Base-by-base conservation (phyloP, 75 land plant genomes). In the Pinus albicaulis region DNA sequence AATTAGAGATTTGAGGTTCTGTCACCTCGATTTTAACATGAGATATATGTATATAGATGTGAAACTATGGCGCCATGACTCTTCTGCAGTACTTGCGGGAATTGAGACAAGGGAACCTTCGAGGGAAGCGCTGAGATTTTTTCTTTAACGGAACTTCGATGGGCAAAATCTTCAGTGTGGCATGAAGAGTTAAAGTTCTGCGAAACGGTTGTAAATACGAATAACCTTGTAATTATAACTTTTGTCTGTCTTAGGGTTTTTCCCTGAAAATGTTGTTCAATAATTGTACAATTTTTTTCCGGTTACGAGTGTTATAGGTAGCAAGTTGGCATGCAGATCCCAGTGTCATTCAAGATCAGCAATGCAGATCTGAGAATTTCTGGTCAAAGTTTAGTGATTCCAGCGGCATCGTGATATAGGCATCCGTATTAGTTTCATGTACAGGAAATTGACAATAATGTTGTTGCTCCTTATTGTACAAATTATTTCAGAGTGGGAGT, bases 61-160 rank as follows among this genome's bases (percentile, higher is more conserved):
- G 34, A 15, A 34, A 17, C n/a, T n/a, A n/a, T n/a, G n/a, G 34
- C 20, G 69, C 69, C 69, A 13, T 16, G 41, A 65, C 69, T 34
- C 69, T 65, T 34, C 69, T 65, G 16, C 69, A 65, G 8, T 65
- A 65, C n/a, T 34, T 65, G 69, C 31, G 69, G 41, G 69, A 65
- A 38, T 41, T n/a, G n/a, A n/a, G n/a, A n/a, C 69, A 17, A 19
- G 69, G 69, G 17, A 65, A 7, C 41, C 44, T 62, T 62, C 34
- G 26, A 26, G 26, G 26, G 64, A 13, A 62, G 64, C 4, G 24
- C 4, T 65, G 0, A 7, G n/a, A 34, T n/a, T 16, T 34, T 16
- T 65, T 65, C 16, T 31, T 16, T 63, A 28, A 28, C 66, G 31
- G 34, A 16, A 62, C 16, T 25, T 15, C 36, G 31, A 62, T 28